Percentiles rank a stretch among this genome's conserved stretches.
Evolutionary conservation across 2,329 filamentous ascomycete genomes (phyloP).

Genomic region (Endothia cerciana): DNA sequence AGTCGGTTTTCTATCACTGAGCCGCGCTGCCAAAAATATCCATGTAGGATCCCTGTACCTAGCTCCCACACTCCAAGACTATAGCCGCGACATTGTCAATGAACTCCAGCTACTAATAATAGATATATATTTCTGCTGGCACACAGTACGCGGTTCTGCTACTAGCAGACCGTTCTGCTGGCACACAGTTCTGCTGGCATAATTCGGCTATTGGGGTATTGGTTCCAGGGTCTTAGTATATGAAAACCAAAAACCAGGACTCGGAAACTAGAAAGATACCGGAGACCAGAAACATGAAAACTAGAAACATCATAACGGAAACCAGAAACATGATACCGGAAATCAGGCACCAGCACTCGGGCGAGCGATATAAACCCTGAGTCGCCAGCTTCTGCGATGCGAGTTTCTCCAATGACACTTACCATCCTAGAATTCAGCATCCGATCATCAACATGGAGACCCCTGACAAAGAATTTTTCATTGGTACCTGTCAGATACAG

Average conservation of each 20-base stretch:
- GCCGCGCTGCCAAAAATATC: neutral
- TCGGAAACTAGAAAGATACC: neutral
- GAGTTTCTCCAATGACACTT: neutral
- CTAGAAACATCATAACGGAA: neutral
- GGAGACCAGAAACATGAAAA: constrained; percentile 1
- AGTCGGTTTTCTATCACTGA: too few species aligned
- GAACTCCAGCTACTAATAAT: too few species aligned
- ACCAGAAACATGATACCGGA: constrained; percentile 2
- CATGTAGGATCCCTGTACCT: neutral
- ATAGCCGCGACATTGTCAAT: too few species aligned
- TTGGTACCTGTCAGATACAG: constrained; percentile 2
- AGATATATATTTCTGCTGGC: too few species aligned
- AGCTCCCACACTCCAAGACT: neutral
- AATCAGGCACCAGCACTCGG: neutral
- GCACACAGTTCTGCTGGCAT: too few species aligned
- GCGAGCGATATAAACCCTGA: neutral
- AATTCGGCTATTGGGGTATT: too few species aligned
- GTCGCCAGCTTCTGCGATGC: neutral
- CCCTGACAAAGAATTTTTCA: constrained; percentile 1
- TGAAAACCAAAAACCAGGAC: too few species aligned
- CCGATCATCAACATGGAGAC: neutral
- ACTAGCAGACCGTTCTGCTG: too few species aligned
- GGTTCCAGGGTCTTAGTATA: too few species aligned
- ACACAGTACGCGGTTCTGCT: too few species aligned
- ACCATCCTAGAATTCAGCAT: neutral